Evolutionary conservation across 495 filamentous ascomycete genomes (phyloP), one percentile per base, ranked within the genome.

Genomic region (Aspergillus haitiensis): DNA sequence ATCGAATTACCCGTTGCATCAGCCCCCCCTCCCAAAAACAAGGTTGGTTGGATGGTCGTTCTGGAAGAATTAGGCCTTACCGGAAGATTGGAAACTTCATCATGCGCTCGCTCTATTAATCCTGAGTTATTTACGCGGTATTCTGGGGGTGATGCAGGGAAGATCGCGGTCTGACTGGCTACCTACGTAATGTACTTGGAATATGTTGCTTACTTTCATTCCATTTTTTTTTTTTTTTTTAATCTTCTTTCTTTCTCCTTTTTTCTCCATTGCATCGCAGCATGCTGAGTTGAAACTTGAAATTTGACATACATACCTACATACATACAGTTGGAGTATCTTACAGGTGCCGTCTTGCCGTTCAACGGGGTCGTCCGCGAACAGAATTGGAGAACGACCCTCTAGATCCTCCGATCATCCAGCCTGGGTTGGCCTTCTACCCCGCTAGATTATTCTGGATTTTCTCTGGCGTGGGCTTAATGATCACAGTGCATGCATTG

Each of bases 381-480:
- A 63, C 55, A 63, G 51, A 13, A 63, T 63, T 49, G 49, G 61
- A 55, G 51, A 51, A 18, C 13, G 32, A 32, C 42, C 51, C 50
- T 54, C 51, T 51, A 56, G 61, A 55, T 59, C 51, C 48, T 50
- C 55, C 46, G 61, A 63, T 59, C 55, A 46, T 39, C 59, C 52
- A 44, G 59, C 33, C 45, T 48, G 53, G 37, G 32, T 47, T 39
- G 55, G 8, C 49, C 27, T 27, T 52, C 52, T 58, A 59, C 54
- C 58, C 62, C 62, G 58, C 62, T 64, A 64, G 54, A 61, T 57
- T 60, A 54, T 64, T 64, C 56, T 64, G 57, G 57, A 64, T 60
- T 34, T 18, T 34, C 27, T 60, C 52, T 60, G 62, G 57, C 56
- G 52, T 59, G 56, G 52, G 37, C 34, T 51, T 64, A 42, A 27